Evolutionary conservation across 352 stramenopile species (phyloP).

Genomic region (Phytopythium ostracodes): DNA sequence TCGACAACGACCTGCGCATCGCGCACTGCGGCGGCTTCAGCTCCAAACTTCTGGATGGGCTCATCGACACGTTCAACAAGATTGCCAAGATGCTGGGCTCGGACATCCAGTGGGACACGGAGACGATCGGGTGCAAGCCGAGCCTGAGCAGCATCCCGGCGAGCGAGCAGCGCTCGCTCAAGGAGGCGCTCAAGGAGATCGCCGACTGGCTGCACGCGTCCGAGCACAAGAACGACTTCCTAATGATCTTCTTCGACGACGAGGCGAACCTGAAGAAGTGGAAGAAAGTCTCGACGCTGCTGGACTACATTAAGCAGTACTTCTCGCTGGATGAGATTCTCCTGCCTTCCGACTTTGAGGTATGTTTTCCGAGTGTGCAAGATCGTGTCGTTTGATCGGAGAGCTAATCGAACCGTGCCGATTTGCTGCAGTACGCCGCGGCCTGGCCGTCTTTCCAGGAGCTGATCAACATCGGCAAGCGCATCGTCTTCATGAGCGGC

Average conservation of each 20-base stretch:
- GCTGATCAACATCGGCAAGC: conserved; percentile 57
- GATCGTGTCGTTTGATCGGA: not conserved
- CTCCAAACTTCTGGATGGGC: conserved; percentile 46
- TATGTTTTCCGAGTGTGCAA: conserved; percentile 15
- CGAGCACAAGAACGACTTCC: conserved; percentile 58
- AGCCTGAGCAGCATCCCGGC: conserved; percentile 64
- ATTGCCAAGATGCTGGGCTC: conserved; percentile 50
- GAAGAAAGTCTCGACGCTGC: conserved; percentile 70
- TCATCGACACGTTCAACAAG: conserved; percentile 66
- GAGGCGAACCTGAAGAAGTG: conserved; percentile 67
- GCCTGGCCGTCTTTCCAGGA: conserved; percentile 66
- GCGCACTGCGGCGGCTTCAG: conserved; percentile 64
- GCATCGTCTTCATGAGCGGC: conserved; percentile 75
- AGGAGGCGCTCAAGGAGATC: conserved; percentile 44
- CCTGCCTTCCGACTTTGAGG: conserved; percentile 50
- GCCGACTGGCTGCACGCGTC: conserved; percentile 51
- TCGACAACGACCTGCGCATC: conserved; percentile 59
- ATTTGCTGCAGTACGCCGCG: conserved; percentile 26
- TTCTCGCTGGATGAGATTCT: conserved; percentile 65
- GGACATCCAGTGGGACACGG: conserved; percentile 63
- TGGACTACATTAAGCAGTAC: conserved; percentile 61
- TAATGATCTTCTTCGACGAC: conserved; percentile 86
- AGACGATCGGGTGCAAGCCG: conserved; percentile 67
- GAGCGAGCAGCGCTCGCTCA: conserved; percentile 45
- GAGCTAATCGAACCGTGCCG: conserved; percentile 2